Base-by-base conservation (phyloP, 2,329 filamentous ascomycete genomes). In the Kalaharituber pfeilii region DNA sequence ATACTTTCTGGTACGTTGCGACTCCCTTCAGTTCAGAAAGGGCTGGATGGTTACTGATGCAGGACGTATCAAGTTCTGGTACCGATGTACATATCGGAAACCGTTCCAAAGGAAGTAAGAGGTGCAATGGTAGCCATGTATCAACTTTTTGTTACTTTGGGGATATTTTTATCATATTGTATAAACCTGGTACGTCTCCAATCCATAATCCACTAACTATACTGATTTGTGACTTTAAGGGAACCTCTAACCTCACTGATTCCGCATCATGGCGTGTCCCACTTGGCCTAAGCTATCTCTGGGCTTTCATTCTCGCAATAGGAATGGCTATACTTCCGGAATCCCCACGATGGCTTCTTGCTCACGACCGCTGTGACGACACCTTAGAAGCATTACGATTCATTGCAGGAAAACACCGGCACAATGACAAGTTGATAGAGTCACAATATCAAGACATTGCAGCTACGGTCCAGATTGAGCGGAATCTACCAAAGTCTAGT, bases 11-110 rank as follows among this genome's bases (percentile, higher is more conserved):
- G 57, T 59, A 53, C 24, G 57, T 29, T 20, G 22, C 30, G n/a
- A 22, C 44, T 24, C 20, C 11, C 13, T n/a, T 8, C 6, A 5
- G 4, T 13, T 30, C 22, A 11, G 13, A 42, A 18, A 9, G 7
- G 25, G 15, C 26, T 29, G 53, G 54, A 15, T 55, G 22, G 13
- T 36, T 15, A 51, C 27, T 4, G 5, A 18, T 47, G 4, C 33
- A 39, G n/a, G n/a, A n/a, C n/a, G n/a, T n/a, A 25, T 22, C 18
- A 24, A 59, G 79, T 81, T 42, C 69, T 78, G 25, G 78, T 80
- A 1, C 78, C 78, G 49, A 79, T 84, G 76, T 84, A 84, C 62
- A 79, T 82, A 65, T 76, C 74, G 15, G 81, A 84, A 66, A 79
- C 74, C 54, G 76, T 77, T 2, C 81, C 81, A 0, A 73, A 78